Evolutionary conservation across 345 rosid genomes (phyloP).

Genomic region (Clarkia xantiana): DNA sequence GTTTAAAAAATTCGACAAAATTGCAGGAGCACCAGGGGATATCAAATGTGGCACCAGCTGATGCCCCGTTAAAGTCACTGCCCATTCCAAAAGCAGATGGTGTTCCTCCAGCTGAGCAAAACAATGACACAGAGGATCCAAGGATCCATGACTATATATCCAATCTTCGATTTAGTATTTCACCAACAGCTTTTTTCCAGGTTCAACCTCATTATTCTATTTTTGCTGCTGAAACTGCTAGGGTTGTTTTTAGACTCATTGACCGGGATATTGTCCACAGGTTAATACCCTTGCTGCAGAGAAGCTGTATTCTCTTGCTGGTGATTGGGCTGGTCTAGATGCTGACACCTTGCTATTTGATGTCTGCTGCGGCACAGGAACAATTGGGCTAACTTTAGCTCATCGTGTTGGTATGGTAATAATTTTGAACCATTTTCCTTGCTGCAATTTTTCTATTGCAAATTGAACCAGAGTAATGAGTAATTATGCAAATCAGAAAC

Average conservation of each 20-base stretch:
- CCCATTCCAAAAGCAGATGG: conserved; percentile 28
- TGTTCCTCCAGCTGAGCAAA: conserved; percentile 15
- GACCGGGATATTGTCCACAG: conserved; percentile 23
- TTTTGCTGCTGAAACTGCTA: conserved; percentile 4
- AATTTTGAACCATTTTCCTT: conserved; percentile 14
- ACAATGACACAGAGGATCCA: conserved; percentile 32
- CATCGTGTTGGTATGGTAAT: conserved; percentile 92
- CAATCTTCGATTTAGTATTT: conserved; percentile 66
- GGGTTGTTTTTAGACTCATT: neutral
- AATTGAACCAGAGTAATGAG: too few species aligned
- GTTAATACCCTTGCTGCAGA: conserved; percentile 90
- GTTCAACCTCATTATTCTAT: conserved; percentile 16
- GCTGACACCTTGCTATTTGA: conserved; percentile 82
- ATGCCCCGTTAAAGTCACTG: conserved; percentile 53
- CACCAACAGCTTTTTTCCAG: conserved; percentile 97
- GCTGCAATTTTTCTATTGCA: neutral
- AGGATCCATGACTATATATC: conserved; percentile 77
- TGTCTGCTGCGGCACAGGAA: conserved; percentile 95
- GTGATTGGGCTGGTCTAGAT: conserved; percentile 89
- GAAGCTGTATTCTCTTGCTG: conserved; percentile 87
- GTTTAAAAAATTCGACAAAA: neutral
- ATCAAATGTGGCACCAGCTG: conserved; percentile 80
- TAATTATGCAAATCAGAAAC: too few species aligned
- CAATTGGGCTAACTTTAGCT: conserved; percentile 84
- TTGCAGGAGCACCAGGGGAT: conserved; percentile 90